Conservation (phyloP, 192 early-diverging fungal species). For the Coemansia sp. region DNA sequence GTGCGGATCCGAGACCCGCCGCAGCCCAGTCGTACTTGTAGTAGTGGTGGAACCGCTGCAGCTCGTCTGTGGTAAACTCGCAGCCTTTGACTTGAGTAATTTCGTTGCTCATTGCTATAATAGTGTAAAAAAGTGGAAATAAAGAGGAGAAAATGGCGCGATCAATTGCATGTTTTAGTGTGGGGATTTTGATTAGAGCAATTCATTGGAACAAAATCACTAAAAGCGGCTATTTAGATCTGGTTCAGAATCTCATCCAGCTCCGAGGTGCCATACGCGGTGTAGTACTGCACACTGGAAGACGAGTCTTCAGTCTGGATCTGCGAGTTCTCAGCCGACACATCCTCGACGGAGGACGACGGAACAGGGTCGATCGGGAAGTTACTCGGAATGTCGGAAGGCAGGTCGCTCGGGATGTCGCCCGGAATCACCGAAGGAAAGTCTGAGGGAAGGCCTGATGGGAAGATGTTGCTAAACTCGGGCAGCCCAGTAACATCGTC, state of each 20-base stretch:
- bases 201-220: background rate
- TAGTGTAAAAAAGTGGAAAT: background rate
- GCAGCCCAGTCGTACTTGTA: slow-evolving; percentile 31
- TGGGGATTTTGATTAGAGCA: background rate
- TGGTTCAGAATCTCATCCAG: background rate
- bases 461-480: background rate
- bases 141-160: background rate
- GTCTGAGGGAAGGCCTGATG: background rate
- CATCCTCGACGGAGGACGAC: background rate
- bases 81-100: slow-evolving; percentile 48
- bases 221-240: background rate
- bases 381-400: background rate
- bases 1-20: background rate
- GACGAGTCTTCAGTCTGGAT: background rate
- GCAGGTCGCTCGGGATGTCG: background rate
- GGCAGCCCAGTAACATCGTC: too few species aligned
- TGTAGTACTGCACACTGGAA: background rate
- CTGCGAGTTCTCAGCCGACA: background rate
- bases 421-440: background rate
- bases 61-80: slow-evolving; percentile 36
- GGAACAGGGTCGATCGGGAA: background rate
- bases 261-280: background rate
- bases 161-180: background rate
- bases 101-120: slow-evolving; percentile 6
- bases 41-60: slow-evolving; percentile 46